Evolutionary conservation across 257 asterid species (phyloP).

Genomic region (Petrea volubilis): DNA sequence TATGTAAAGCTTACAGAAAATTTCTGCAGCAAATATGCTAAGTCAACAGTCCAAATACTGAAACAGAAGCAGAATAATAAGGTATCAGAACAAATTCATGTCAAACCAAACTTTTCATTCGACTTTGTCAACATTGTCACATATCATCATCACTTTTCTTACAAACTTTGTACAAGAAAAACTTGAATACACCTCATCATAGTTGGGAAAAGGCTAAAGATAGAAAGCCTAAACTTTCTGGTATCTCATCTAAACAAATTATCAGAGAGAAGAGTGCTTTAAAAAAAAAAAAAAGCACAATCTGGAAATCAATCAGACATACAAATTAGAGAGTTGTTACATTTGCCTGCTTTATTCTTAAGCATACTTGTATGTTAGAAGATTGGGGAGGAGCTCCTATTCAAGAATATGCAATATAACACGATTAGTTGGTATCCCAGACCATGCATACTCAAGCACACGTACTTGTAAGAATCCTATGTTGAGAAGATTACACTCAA

Average conservation of each 20-base stretch:
- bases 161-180: background rate
- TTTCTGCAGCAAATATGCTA: conserved; percentile 91
- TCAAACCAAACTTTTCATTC: conserved; percentile 8
- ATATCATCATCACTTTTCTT: background rate
- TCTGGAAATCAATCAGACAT: background rate
- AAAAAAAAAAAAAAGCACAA: background rate
- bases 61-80: conserved; percentile 32
- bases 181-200: background rate
- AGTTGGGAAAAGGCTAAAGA: background rate
- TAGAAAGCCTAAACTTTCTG: background rate
- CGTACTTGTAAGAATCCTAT: background rate
- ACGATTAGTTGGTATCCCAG: background rate
- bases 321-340: background rate
- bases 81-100: conserved; percentile 30
- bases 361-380: background rate
- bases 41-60: conserved; percentile 97
- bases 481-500: background rate
- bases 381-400: background rate
- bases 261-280: background rate
- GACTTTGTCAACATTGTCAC: background rate
- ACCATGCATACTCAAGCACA: background rate
- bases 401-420: background rate
- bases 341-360: background rate
- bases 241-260: background rate
- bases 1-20: conserved; percentile 79